Percentiles rank a stretch among this genome's conserved stretches.
These are phyloP conservation scores for Dictyostelium firmibasis DNA, from an alignment of 78 protist genomes.

Conservation along the genomic window DNA sequence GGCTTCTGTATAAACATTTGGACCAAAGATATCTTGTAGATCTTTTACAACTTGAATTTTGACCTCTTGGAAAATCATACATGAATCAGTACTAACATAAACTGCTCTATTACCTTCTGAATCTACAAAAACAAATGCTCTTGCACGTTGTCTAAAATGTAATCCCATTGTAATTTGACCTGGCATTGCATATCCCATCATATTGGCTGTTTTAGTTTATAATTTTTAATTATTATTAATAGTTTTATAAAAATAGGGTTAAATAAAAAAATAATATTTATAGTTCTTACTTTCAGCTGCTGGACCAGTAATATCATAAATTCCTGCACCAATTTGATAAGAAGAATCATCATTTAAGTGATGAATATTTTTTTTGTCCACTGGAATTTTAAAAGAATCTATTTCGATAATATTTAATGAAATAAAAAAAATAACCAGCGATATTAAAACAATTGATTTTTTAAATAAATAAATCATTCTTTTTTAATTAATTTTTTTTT, in stretches of 20 bases:
- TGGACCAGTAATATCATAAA: slow-evolving; percentile 87
- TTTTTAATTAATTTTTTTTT: background rate
- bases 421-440: background rate
- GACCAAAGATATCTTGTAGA: slow-evolving; percentile 34
- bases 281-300: slow-evolving; percentile 71
- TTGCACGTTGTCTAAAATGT: slow-evolving; percentile 72
- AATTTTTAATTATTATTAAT: background rate
- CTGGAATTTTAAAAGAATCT: background rate
- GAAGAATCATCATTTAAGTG: slow-evolving; percentile 17
- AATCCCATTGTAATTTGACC: slow-evolving; percentile 62
- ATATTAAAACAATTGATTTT: background rate
- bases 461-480: background rate
- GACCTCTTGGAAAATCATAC: slow-evolving; percentile 80
- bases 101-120: slow-evolving; percentile 59
- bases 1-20: slow-evolving; percentile 29
- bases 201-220: slow-evolving; percentile 31
- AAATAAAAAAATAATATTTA: background rate
- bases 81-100: slow-evolving; percentile 69
- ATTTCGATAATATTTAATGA: background rate
- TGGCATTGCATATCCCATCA: slow-evolving; percentile 87
- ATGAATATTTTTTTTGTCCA: background rate
- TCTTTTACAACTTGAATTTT: slow-evolving; percentile 42
- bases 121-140: slow-evolving; percentile 79
- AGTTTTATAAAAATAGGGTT: background rate
- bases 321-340: slow-evolving; percentile 81